A percentile compares a stretch with the other conserved stretches of the same genome.
These are phyloP conservation scores for Thuja plicata DNA, from an alignment of 83 land plant genomes.

Conservation along the genomic window DNA sequence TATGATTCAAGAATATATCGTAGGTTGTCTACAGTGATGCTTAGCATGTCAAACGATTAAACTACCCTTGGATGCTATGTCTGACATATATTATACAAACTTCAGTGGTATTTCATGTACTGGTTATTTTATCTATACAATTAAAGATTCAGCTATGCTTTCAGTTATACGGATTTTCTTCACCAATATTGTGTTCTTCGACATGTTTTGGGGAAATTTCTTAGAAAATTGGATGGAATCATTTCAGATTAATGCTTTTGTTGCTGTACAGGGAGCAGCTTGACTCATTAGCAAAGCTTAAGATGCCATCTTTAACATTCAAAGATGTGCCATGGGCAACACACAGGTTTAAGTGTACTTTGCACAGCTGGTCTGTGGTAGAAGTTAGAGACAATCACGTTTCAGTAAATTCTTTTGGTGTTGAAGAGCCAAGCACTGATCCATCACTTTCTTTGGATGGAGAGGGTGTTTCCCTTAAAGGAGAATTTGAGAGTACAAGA, in stretches of 20 bases:
- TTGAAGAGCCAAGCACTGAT: conserved; percentile 24
- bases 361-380: conserved; percentile 45
- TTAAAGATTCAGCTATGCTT: neutral
- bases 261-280: conserved; percentile 66
- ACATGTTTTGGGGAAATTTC: neutral
- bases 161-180: neutral
- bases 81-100: neutral
- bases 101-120: neutral
- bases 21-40: neutral
- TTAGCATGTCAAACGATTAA: neutral
- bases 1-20: neutral
- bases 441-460: conserved; percentile 26
- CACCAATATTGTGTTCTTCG: neutral
- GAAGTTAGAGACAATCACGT: conserved; percentile 24
- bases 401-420: conserved; percentile 20
- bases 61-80: neutral
- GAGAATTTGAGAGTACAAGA: conserved; percentile 43
- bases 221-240: neutral
- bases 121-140: neutral
- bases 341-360: conserved; percentile 36
- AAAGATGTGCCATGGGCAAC: conserved; percentile 68
- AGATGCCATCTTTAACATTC: conserved; percentile 48
- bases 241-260: conserved; percentile 5
- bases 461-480: conserved; percentile 28
- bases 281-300: conserved; percentile 50